phyloP scores from a whole-genome alignment of 2,329 filamentous ascomycete species.

The Diaporthe sp. region DNA sequence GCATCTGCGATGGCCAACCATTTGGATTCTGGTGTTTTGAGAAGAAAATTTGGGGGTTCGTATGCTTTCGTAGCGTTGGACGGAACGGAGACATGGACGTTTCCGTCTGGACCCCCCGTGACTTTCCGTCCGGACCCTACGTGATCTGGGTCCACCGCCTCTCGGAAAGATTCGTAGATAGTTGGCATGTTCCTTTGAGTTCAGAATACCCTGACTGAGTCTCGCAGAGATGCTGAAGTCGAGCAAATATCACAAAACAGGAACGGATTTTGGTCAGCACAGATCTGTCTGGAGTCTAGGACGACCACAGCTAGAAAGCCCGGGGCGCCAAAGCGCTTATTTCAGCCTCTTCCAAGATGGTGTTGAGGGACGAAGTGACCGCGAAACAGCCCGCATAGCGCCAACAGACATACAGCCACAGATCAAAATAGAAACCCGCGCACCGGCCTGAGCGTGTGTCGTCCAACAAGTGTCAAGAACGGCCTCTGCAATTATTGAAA shows the following conservation, averaged over 20 bases:
- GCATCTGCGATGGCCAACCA: neutral
- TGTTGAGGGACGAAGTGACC: neutral
- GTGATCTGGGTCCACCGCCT: slow-evolving; percentile 4
- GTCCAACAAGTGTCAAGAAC: neutral
- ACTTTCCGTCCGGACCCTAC: neutral
- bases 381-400: neutral
- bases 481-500: neutral
- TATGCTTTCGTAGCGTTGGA: neutral
- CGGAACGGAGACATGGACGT: neutral
- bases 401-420: neutral
- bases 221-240: too few relatives aligned
- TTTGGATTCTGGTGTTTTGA: neutral
- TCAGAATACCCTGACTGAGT: neutral
- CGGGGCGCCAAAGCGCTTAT: neutral
- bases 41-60: slow-evolving; percentile 1
- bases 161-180: slow-evolving; percentile 3
- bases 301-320: neutral
- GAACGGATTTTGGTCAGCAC: neutral
- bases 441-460: neutral
- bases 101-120: neutral
- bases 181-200: neutral
- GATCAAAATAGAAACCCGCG: neutral
- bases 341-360: neutral
- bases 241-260: too few relatives aligned
- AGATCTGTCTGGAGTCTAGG: too few relatives aligned